A percentile compares a stretch with the other conserved stretches of the same genome.
Conservation (phyloP, 805 yeast genomes). For the Lipomyces anomalus region DNA sequence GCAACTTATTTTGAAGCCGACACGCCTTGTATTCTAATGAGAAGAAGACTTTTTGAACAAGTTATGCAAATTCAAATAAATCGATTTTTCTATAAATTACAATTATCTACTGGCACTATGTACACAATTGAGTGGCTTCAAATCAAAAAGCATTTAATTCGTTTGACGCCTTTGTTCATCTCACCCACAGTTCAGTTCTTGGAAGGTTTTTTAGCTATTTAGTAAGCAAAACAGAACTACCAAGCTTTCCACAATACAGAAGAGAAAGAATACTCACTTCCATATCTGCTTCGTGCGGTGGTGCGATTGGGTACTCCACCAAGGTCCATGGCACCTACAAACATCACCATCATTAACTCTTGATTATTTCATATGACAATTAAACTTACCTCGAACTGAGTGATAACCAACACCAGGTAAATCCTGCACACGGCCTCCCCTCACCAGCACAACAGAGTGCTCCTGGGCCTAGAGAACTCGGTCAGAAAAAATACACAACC, state of each 20-base stretch:
- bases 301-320: conserved; percentile 92
- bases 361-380: not conserved
- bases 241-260: not conserved
- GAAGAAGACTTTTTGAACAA: too few species aligned
- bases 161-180: too few species aligned
- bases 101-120: too few species aligned
- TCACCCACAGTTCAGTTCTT: too few species aligned
- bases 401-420: conserved; percentile 97
- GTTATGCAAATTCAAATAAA: too few species aligned
- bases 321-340: conserved; percentile 59
- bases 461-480: conserved; percentile 60
- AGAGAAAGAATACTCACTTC: too few species aligned
- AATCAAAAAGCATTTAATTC: too few species aligned
- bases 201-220: conserved; percentile 15
- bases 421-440: conserved; percentile 99
- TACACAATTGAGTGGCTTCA: too few species aligned
- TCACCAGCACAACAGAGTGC: conserved; percentile 88
- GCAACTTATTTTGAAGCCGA: too few species aligned
- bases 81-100: too few species aligned
- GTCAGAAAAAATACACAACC: not conserved
- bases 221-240: not conserved
- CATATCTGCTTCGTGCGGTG: conserved; percentile 87
- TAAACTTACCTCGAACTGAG: conserved; percentile 68
- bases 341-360: not conserved
- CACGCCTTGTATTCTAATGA: too few species aligned